Conservation (phyloP, 805 yeast species). For the Sugiyamaella valdiviana region DNA sequence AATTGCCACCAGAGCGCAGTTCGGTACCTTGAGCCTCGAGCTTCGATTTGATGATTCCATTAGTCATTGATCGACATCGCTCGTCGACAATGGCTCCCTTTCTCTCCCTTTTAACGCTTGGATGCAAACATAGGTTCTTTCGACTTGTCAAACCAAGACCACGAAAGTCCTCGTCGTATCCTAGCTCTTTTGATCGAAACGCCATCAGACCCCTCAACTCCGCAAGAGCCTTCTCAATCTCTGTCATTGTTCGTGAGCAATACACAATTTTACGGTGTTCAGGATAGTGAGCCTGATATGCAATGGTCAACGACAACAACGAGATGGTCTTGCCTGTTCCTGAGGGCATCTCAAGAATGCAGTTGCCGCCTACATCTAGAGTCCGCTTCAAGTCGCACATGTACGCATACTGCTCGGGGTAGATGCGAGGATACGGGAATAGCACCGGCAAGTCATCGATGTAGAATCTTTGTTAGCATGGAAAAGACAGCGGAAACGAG, state of each 20-base stretch:
- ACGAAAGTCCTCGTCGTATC: constrained; percentile 81
- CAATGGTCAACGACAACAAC: constrained; percentile 80
- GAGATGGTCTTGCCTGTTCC: constrained; percentile 98
- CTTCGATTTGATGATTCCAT: constrained; percentile 73
- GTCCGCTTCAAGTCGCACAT: constrained; percentile 95
- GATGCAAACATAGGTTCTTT: constrained; percentile 89
- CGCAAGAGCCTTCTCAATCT: constrained; percentile 92
- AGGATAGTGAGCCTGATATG: constrained; percentile 89
- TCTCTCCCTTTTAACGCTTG: constrained; percentile 76
- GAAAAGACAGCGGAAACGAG: neutral
- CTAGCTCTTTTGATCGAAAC: constrained; percentile 74
- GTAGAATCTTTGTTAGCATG: constrained; percentile 49
- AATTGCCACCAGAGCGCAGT: constrained; percentile 36
- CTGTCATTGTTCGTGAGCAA: constrained; percentile 99
- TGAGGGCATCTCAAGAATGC: constrained; percentile 98
- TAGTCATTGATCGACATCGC: constrained; percentile 88
- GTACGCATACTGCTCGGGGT: constrained; percentile 97
- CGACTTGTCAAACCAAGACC: constrained; percentile 93
- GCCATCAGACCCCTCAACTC: constrained; percentile 87
- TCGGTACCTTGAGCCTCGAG: constrained; percentile 38
- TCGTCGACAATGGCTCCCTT: constrained; percentile 94
- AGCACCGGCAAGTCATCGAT: constrained; percentile 94
- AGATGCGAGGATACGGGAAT: constrained; percentile 93
- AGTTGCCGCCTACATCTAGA: constrained; percentile 92
- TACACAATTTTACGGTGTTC: constrained; percentile 91